Conservation (phyloP, 768 basidiomycete species). For the Lentinus brumalis region DNA sequence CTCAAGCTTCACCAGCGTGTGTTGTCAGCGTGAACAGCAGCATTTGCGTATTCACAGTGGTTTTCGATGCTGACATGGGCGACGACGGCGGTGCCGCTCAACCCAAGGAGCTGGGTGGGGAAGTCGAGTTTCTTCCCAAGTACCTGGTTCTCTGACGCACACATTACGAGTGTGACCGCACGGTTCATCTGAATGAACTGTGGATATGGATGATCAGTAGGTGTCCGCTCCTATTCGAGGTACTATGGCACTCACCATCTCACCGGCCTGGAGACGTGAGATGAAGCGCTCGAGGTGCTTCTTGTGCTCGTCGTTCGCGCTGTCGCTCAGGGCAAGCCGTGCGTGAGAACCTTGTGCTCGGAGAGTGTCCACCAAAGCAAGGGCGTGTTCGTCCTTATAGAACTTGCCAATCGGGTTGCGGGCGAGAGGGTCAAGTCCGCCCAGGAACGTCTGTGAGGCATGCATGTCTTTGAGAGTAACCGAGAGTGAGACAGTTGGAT, state of each 20-base stretch:
- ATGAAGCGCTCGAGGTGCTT: conserved; percentile 51
- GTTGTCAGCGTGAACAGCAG: conserved; percentile 36
- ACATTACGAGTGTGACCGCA: conserved; percentile 56
- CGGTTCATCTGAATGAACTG: conserved; percentile 63
- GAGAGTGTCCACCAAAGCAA: conserved; percentile 54
- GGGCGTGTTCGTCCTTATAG: conserved; percentile 49
- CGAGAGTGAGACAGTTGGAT: conserved; percentile 52
- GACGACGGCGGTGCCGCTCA: conserved; percentile 50
- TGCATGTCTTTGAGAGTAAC: conserved; percentile 46
- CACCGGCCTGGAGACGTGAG: conserved; percentile 51
- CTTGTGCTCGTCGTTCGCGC: conserved; percentile 45
- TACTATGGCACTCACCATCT: conserved; percentile 44
- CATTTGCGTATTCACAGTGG: conserved; percentile 59
- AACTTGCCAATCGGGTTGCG: conserved; percentile 58
- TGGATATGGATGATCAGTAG: neutral
- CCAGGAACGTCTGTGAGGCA: conserved; percentile 36
- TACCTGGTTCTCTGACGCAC: conserved; percentile 50
- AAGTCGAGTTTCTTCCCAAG: conserved; percentile 54
- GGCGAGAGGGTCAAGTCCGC: conserved; percentile 39
- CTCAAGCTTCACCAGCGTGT: conserved; percentile 19
- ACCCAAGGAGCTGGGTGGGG: conserved; percentile 45
- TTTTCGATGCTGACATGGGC: conserved; percentile 60
- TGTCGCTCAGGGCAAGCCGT: conserved; percentile 41
- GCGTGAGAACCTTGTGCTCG: conserved; percentile 54
- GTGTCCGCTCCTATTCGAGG: neutral